Conservation (phyloP, 768 basidiomycete genomes). For the Mycena albidolilacea region DNA sequence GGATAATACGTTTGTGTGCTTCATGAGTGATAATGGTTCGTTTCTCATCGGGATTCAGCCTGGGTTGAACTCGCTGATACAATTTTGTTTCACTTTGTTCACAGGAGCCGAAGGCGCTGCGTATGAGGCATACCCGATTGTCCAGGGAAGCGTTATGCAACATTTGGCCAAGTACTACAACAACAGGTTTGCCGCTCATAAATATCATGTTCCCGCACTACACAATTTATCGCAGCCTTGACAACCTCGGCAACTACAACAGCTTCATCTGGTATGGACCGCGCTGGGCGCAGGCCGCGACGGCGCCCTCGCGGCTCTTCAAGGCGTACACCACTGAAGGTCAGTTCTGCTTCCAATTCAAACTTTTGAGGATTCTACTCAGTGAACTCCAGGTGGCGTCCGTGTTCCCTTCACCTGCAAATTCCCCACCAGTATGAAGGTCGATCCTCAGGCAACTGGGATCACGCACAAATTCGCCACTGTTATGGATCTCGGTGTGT, state of each 20-base stretch:
- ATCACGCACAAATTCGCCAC: conserved; percentile 23
- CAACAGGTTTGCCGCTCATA: conserved; percentile 5
- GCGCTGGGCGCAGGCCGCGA: conserved; percentile 24
- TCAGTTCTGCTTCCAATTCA: neutral
- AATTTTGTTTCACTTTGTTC: neutral
- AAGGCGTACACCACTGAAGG: conserved; percentile 23
- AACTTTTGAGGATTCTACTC: neutral
- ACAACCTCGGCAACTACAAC: conserved; percentile 27
- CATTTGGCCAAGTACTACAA: conserved; percentile 25
- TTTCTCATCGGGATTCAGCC: neutral
- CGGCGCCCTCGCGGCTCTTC: conserved; percentile 18
- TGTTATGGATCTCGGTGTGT: conserved; percentile 21
- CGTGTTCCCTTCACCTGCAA: conserved; percentile 23
- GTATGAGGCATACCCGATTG: conserved; percentile 20
- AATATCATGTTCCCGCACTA: neutral
- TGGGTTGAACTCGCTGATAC: neutral
- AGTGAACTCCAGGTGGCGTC: conserved; percentile 17
- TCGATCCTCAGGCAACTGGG: conserved; percentile 2
- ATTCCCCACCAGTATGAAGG: conserved; percentile 14
- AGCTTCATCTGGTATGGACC: conserved; percentile 28
- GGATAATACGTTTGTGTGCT: conserved; percentile 26
- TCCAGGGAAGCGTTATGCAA: conserved; percentile 22
- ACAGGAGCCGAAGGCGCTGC: conserved; percentile 19
- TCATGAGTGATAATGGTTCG: conserved; percentile 24
- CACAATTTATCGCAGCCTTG: neutral